A percentile compares a stretch with the other conserved stretches of the same genome.
Conservation (phyloP, 208 protist species). For the Trypanosoma vivax region DNA sequence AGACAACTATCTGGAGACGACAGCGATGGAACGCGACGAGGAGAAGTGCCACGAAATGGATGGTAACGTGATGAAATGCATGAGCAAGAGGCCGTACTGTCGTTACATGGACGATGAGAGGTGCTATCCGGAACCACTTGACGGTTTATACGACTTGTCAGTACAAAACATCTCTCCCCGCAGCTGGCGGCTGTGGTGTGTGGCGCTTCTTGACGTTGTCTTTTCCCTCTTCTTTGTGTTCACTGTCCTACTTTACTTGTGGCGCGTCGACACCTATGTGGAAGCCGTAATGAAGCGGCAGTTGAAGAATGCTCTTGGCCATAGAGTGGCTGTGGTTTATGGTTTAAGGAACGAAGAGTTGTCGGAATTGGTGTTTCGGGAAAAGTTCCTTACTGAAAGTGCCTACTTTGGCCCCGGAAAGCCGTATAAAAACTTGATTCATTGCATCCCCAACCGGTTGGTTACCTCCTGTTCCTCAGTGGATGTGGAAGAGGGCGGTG, state of each 20-base stretch:
- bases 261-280: conserved; percentile 43
- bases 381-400: conserved; percentile 30
- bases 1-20: conserved; percentile 36
- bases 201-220: conserved; percentile 53
- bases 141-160: conserved; percentile 77
- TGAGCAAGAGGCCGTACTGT: conserved; percentile 50
- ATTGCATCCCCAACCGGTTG: too few relatives aligned
- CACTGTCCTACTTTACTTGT: conserved; percentile 41
- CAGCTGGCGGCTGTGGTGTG: conserved; percentile 47
- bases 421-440: too few relatives aligned
- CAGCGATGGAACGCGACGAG: conserved; percentile 40
- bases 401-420: conserved; percentile 38
- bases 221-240: conserved; percentile 52
- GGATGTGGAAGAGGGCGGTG: too few relatives aligned
- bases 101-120: conserved; percentile 25
- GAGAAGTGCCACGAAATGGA: conserved; percentile 35
- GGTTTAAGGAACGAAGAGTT: conserved; percentile 34
- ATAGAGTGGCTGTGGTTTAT: conserved; percentile 70
- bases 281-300: conserved; percentile 51
- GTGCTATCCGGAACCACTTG: conserved; percentile 48
- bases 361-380: conserved; percentile 24
- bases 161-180: conserved; percentile 58
- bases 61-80: conserved; percentile 46
- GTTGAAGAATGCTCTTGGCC: conserved; percentile 57
- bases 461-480: too few relatives aligned